These are phyloP conservation scores for Triticum urartu DNA, from an alignment of 176 grass and related monocot genomes.

Conservation along the genomic window DNA sequence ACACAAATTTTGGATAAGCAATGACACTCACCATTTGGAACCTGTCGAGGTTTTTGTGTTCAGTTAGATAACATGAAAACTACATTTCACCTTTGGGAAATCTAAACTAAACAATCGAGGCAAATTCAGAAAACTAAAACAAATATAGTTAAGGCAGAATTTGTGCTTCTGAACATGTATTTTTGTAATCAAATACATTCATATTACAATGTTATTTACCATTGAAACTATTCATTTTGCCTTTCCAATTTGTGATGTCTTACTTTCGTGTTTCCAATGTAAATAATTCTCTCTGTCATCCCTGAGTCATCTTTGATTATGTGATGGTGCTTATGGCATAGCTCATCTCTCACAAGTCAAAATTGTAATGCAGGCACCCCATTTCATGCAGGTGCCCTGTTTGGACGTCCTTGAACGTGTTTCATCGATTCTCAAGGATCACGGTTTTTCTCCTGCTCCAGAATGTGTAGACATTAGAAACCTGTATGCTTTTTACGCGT, in stretches of 20 bases:
- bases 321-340: neutral
- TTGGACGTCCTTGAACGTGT: neutral
- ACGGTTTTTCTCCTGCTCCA: constrained; percentile 1
- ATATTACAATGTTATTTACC: neutral
- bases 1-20: no score
- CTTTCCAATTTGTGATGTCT: neutral
- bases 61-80: no score
- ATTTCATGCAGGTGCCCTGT: constrained; percentile 2
- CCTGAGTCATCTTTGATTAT: neutral
- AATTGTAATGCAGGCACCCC: neutral
- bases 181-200: no score
- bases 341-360: neutral
- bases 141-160: no score
- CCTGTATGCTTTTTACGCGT: neutral
- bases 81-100: no score
- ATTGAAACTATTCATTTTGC: neutral
- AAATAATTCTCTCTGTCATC: neutral
- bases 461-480: neutral
- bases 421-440: constrained; percentile 1
- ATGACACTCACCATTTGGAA: no score
- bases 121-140: no score
- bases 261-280: neutral
- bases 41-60: no score
- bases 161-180: no score
- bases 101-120: no score